Evolutionary conservation across 108 stramenopile species (phyloP).

Genomic region (Hondaea fermentalgiana): DNA sequence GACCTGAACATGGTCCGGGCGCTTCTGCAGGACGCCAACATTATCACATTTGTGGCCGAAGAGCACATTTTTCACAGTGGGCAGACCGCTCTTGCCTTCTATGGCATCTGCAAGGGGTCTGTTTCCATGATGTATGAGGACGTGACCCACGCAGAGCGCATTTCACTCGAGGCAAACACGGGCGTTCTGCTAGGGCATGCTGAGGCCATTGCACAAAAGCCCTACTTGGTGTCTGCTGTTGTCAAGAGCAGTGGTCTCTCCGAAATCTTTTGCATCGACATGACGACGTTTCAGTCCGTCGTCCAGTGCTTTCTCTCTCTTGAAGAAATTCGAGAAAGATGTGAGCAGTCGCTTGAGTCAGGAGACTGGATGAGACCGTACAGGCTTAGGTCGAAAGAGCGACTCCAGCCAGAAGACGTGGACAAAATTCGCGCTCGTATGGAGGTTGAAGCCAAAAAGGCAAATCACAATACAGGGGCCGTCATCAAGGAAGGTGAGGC

Average conservation of each 20-base stretch:
- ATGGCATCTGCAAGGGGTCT: neutral
- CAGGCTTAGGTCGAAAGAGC: neutral
- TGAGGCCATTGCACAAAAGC: neutral
- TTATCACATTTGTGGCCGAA: neutral
- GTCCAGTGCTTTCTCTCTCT: neutral
- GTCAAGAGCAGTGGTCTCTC: neutral
- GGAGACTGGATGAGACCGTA: neutral
- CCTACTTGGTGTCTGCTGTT: neutral
- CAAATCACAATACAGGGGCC: neutral
- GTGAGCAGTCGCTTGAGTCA: neutral
- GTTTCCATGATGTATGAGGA: neutral
- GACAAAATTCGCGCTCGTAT: neutral
- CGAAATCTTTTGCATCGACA: neutral
- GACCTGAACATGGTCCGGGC: neutral
- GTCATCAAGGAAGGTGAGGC: neutral
- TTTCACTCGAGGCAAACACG: neutral
- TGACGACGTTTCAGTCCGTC: neutral
- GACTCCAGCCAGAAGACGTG: neutral
- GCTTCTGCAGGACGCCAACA: neutral
- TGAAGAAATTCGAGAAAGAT: neutral
- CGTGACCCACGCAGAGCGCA: neutral
- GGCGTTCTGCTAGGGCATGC: neutral
- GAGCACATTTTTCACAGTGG: neutral
- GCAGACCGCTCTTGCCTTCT: neutral
- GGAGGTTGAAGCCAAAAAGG: neutral